These are phyloP conservation scores for Meyerozyma guilliermondii DNA, from an alignment of 1,139 yeast genomes.

Conservation along the genomic window DNA sequence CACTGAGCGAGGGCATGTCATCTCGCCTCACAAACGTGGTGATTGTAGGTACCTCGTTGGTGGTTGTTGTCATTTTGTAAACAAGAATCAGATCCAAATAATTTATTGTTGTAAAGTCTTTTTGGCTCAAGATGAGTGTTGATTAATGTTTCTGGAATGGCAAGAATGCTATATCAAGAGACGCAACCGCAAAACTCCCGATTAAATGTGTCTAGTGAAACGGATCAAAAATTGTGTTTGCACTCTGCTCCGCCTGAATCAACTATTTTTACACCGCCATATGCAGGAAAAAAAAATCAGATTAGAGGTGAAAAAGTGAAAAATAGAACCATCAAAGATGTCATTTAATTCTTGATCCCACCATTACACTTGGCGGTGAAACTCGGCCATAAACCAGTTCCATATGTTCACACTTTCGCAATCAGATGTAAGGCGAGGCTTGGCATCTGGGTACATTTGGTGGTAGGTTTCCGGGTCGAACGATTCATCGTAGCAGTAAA, in stretches of 20 bases:
- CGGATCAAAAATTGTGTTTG: neutral
- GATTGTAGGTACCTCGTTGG: conserved; percentile 5
- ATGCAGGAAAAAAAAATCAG: neutral
- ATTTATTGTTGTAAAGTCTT: too few relatives aligned
- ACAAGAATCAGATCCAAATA: conserved; percentile 1
- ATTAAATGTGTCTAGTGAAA: neutral
- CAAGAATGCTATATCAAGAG: too few relatives aligned
- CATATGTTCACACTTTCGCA: conserved; percentile 30
- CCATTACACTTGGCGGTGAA: neutral
- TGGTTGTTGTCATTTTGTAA: conserved; percentile 2
- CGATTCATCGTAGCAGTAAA: conserved; percentile 18
- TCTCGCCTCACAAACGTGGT: conserved; percentile 5
- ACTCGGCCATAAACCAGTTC: conserved; percentile 20
- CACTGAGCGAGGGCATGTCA: neutral
- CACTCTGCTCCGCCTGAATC: neutral
- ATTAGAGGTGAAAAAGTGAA: too few relatives aligned
- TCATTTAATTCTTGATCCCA: too few relatives aligned
- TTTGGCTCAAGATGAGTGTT: too few relatives aligned
- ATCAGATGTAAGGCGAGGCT: conserved; percentile 27
- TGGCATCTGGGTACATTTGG: conserved; percentile 18
- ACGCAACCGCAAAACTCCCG: neutral
- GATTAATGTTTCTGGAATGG: too few relatives aligned
- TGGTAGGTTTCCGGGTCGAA: conserved; percentile 13
- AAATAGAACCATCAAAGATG: too few relatives aligned
- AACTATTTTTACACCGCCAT: neutral